phyloP scores from a whole-genome alignment of 176 grass and related monocot species.

The Juncus effusus region DNA sequence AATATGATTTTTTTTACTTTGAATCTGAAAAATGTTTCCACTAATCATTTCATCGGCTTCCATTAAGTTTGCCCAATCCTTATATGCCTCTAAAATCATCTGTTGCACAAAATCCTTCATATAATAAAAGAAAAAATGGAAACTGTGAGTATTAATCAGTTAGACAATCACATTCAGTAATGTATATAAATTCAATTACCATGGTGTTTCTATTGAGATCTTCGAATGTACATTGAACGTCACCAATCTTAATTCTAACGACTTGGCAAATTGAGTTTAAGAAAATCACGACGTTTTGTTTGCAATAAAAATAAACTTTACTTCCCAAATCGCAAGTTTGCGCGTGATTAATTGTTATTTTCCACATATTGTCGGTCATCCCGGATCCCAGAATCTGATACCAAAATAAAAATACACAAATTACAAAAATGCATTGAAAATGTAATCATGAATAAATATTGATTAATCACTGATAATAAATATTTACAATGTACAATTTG shows the following conservation, averaged over 20 bases:
- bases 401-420: neutral
- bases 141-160: too few relatives aligned
- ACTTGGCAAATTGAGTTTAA: conserved; percentile 21
- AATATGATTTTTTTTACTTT: neutral
- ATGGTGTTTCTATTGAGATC: neutral
- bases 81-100: conserved; percentile 15
- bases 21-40: conserved; percentile 8
- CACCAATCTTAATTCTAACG: neutral
- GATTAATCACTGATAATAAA: neutral
- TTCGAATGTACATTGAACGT: neutral
- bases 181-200: neutral
- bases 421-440: too few relatives aligned
- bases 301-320: conserved; percentile 32
- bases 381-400: conserved; percentile 24
- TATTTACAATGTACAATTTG: too few relatives aligned
- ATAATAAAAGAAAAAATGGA: neutral
- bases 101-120: conserved; percentile 13
- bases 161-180: too few relatives aligned
- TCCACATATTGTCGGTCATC: conserved; percentile 40
- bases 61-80: conserved; percentile 10
- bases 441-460: too few relatives aligned
- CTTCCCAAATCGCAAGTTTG: conserved; percentile 36
- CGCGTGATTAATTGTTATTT: conserved; percentile 39
- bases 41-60: neutral
- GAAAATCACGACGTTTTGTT: neutral